Evolutionary conservation across 1,284 basidiomycete genomes (phyloP).

Genomic region (Sporisorium sorghi): DNA sequence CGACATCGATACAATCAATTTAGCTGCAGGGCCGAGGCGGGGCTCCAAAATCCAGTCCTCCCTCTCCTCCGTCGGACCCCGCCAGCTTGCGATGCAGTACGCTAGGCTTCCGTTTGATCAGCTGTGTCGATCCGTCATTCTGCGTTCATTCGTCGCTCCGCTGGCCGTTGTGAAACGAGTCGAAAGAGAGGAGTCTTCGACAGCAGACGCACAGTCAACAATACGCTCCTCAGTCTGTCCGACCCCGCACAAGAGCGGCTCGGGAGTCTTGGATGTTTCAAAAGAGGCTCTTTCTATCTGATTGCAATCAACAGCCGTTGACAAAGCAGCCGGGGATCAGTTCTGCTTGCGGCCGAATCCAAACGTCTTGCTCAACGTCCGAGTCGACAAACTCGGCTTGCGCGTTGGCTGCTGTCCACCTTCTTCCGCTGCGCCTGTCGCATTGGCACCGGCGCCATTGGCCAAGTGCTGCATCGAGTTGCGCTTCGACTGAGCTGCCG

Average conservation of each 20-base stretch:
- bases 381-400: constrained; percentile 40
- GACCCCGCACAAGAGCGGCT: neutral
- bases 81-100: constrained; percentile 3
- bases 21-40: constrained; percentile 29
- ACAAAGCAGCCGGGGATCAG: neutral
- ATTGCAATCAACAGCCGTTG: neutral
- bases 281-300: neutral
- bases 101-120: no score
- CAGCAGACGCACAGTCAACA: no score
- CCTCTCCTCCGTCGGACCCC: neutral
- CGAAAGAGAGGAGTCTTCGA: no score
- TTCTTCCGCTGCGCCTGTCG: constrained; percentile 11
- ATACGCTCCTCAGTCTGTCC: no score
- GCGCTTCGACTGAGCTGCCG: constrained; percentile 36
- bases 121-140: neutral
- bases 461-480: constrained; percentile 26
- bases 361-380: constrained; percentile 48
- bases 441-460: constrained; percentile 10
- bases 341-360: constrained; percentile 46
- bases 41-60: constrained; percentile 26
- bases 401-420: constrained; percentile 28
- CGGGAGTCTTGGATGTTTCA: neutral
- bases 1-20: neutral
- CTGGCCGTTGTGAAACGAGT: neutral
- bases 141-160: neutral